phyloP scores from a whole-genome alignment of 305 asterid genomes.

The Solanum aculeatissimum region DNA sequence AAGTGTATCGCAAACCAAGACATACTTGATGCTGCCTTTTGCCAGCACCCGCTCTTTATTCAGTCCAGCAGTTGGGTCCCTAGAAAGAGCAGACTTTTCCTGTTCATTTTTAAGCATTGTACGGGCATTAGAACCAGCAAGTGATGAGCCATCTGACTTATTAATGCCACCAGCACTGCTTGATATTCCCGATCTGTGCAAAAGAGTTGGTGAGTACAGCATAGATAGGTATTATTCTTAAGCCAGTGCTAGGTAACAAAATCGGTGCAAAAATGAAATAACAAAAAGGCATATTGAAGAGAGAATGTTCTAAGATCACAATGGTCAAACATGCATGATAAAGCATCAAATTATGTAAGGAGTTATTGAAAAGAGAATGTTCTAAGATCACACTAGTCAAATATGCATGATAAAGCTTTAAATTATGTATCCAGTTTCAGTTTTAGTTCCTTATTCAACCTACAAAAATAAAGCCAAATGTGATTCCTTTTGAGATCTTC shows the following conservation, averaged over 20 bases:
- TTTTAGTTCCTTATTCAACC: not conserved
- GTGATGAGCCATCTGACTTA: constrained; percentile 56
- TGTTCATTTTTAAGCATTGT: constrained; percentile 64
- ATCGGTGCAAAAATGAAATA: not conserved
- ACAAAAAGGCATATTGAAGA: not conserved
- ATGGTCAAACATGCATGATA: not conserved
- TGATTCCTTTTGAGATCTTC: not conserved
- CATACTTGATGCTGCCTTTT: constrained; percentile 77
- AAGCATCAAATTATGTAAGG: not conserved
- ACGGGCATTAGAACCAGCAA: constrained; percentile 50
- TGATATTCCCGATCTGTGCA: constrained; percentile 55
- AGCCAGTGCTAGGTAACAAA: not conserved
- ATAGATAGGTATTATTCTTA: not conserved
- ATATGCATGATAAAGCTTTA: not conserved
- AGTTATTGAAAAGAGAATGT: not conserved
- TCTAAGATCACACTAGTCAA: not conserved
- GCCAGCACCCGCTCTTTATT: constrained; percentile 61
- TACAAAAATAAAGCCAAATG: not conserved
- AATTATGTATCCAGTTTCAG: not conserved
- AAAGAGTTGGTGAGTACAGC: constrained; percentile 1
- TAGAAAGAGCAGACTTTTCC: constrained; percentile 48
- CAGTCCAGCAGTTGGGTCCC: constrained; percentile 54
- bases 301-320: not conserved
- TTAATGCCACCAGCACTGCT: constrained; percentile 26
- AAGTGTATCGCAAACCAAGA: not conserved